Evolutionary conservation across 2,329 filamentous ascomycete genomes (phyloP).

Genomic region (Leptosphaerulina australis): DNA sequence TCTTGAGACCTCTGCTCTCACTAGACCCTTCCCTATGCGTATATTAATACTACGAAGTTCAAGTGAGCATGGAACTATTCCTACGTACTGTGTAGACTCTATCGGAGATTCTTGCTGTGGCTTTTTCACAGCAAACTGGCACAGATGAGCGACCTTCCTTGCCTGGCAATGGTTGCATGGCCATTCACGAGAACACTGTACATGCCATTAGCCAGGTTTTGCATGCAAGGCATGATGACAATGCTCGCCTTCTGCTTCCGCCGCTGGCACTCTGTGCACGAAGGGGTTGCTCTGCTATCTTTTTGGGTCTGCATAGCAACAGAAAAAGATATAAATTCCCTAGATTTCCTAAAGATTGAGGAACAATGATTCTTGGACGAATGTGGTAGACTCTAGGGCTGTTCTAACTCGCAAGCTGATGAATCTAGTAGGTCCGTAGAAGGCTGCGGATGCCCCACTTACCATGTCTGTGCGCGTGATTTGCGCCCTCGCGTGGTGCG

Average conservation of each 20-base stretch:
- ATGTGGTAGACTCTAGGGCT: background rate
- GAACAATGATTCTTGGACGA: background rate
- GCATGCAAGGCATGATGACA: background rate
- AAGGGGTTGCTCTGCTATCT: conserved; percentile 33
- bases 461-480: too few relatives aligned
- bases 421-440: background rate
- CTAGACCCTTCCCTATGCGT: conserved; percentile 23
- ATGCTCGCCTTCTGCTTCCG: conserved; percentile 57
- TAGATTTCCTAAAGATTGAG: too few relatives aligned
- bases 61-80: background rate
- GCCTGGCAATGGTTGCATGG: conserved; percentile 59
- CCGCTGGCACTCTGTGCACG: conserved; percentile 58
- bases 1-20: conserved; percentile 29
- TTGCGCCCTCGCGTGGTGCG: too few relatives aligned
- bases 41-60: conserved; percentile 6
- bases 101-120: conserved; percentile 26
- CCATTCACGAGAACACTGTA: conserved; percentile 58
- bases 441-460: conserved; percentile 4
- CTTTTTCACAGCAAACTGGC: conserved; percentile 52
- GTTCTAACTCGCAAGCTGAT: conserved; percentile 3
- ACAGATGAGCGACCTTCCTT: conserved; percentile 57
- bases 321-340: background rate
- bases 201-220: conserved; percentile 22
- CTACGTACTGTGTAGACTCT: conserved; percentile 29
- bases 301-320: conserved; percentile 32